A percentile compares a stretch with the other conserved stretches of the same genome.
Evolutionary conservation across 2,329 filamentous ascomycete genomes (phyloP).

Genomic region (Colletotrichum graminicola): DNA sequence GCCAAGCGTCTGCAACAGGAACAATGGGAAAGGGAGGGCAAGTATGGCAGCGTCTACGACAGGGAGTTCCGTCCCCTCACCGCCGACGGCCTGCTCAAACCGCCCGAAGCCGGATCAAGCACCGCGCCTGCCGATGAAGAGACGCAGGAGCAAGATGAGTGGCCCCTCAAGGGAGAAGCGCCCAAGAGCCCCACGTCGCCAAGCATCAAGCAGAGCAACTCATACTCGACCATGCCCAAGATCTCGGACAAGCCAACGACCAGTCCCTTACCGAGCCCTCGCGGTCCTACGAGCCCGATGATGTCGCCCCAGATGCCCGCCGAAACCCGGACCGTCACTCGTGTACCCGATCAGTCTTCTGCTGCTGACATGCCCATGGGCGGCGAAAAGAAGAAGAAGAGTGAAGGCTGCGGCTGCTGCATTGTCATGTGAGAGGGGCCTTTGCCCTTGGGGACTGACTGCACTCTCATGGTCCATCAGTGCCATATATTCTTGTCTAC

Average conservation of each 20-base stretch:
- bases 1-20: constrained; percentile 92
- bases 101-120: constrained; percentile 53
- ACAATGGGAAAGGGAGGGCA: constrained; percentile 93
- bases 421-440: constrained; percentile 59
- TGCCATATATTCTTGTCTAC: constrained; percentile 30
- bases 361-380: constrained; percentile 34
- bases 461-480: not conserved
- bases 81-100: constrained; percentile 66
- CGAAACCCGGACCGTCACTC: constrained; percentile 43
- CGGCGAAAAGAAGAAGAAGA: constrained; percentile 53
- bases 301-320: constrained; percentile 50
- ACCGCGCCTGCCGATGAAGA: constrained; percentile 47
- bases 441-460: not conserved
- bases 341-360: constrained; percentile 40
- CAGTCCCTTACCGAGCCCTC: constrained; percentile 60
- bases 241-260: constrained; percentile 61
- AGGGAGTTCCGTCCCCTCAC: constrained; percentile 88
- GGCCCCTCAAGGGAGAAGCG: constrained; percentile 67
- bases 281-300: constrained; percentile 52
- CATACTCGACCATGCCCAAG: constrained; percentile 74
- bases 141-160: constrained; percentile 60
- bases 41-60: constrained; percentile 87
- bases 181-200: constrained; percentile 60
- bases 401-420: constrained; percentile 63
- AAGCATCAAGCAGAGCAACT: constrained; percentile 56